phyloP scores from a whole-genome alignment of 148 eudicot genomes.

The Polygonum aviculare region DNA sequence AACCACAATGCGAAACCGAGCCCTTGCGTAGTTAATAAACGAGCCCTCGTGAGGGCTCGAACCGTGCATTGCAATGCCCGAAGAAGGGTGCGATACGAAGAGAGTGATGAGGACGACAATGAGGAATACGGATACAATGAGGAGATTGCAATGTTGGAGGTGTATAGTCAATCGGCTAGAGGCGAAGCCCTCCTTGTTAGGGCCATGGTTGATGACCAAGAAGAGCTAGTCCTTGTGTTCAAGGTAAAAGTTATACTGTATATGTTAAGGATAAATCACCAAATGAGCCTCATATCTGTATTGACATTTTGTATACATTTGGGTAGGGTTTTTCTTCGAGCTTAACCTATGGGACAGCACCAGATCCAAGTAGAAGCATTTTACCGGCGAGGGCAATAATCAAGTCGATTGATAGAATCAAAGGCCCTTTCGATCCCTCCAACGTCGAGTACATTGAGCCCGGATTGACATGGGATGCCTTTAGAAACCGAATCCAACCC shows the following conservation, averaged over 20 bases:
- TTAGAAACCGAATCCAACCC: constrained; percentile 25
- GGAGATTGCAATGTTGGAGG: constrained; percentile 56
- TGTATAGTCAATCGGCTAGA: constrained; percentile 43
- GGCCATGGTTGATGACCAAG: constrained; percentile 49
- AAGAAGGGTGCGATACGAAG: constrained; percentile 39
- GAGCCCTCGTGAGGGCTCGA: background rate
- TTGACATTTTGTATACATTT: background rate
- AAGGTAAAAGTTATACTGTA: constrained; percentile 27
- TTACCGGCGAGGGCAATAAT: constrained; percentile 70
- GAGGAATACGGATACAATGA: constrained; percentile 44
- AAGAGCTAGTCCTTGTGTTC: constrained; percentile 55
- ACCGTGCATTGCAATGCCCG: constrained; percentile 16
- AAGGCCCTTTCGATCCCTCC: constrained; percentile 73
- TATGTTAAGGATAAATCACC: background rate
- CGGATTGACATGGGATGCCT: constrained; percentile 47
- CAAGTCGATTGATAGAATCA: constrained; percentile 48
- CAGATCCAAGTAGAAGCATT: constrained; percentile 68
- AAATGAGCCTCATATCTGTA: background rate
- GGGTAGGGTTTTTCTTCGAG: constrained; percentile 75
- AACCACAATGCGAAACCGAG: background rate
- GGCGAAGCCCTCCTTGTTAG: constrained; percentile 61
- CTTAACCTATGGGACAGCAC: constrained; percentile 49
- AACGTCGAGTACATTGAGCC: constrained; percentile 54
- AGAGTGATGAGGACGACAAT: constrained; percentile 21
- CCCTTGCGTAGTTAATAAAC: background rate